Evolutionary conservation across 1,139 yeast genomes (phyloP), one percentile per base, ranked within the genome.

Genomic region (Protomyces arabidopsidicola): DNA sequence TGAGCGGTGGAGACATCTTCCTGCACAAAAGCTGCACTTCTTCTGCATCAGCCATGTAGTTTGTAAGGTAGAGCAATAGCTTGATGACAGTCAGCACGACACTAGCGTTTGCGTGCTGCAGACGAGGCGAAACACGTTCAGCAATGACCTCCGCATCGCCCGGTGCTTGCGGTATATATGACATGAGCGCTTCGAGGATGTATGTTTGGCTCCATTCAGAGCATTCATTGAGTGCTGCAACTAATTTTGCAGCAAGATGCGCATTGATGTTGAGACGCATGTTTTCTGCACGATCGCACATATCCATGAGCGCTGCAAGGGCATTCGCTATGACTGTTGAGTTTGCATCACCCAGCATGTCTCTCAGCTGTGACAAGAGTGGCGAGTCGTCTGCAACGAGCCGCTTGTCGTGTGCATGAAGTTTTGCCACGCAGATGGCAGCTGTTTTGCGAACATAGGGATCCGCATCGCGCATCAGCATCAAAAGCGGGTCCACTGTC

Each of bases 181-280:
- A 78, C 80, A 85, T 79, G 55, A 91, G 73, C 0, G 93, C 82
- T 64, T 84, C 84, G 64, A 91, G 76, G n/a, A 90, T 79, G 65
- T 86, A 82, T 0, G 84, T 79, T 71, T 87, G 96, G 61, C 85
- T 82, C 96, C 97, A 90, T 72, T 90, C 97, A 68, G 87, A 85
- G 62, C 87, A 80, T 65, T 78, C 81, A 1, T 79, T 74, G 53
- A 88, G 73, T 61, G 78, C 75, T 4, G 77, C 74, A 1, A 84
- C 79, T 31, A 88, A 75, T 45, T 79, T 78, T 53, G 80, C 69
- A 1, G 88, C 84, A 70, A 86, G 88, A 0, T 74, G 72, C 60
- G 79, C 78, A 71, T 84, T 86, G 22, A 88, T 80, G 0, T 82
- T 78, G 62, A 88, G 75, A 45, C 81, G 78, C 67, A 87, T 74